These are phyloP conservation scores for Candida railenensis DNA, from an alignment of 805 yeast species.

Conservation along the genomic window DNA sequence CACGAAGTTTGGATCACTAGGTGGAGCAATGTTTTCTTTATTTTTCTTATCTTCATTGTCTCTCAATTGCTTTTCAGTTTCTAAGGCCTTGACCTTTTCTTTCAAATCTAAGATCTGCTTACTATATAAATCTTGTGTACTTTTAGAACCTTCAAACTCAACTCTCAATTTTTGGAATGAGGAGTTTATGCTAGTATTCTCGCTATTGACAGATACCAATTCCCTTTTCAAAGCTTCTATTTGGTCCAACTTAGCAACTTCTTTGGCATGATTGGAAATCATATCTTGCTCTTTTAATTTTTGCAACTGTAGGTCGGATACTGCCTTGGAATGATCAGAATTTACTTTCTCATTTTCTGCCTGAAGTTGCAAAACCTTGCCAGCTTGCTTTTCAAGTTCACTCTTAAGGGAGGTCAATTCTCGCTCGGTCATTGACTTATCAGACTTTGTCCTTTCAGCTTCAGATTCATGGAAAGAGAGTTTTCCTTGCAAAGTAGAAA, in stretches of 20 bases:
- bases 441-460: neutral
- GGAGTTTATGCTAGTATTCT: neutral
- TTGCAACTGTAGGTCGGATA: neutral
- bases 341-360: neutral
- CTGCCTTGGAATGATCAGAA: neutral
- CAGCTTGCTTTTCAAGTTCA: neutral
- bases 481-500: neutral
- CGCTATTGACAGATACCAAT: neutral
- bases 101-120: constrained; percentile 25
- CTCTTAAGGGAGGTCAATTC: neutral
- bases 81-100: constrained; percentile 20
- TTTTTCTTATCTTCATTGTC: constrained; percentile 17
- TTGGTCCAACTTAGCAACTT: neutral
- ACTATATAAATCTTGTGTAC: constrained; percentile 25
- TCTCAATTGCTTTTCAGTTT: constrained; percentile 8
- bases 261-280: neutral
- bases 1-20: constrained; percentile 33
- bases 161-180: constrained; percentile 17
- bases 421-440: neutral
- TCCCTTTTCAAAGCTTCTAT: constrained; percentile 4
- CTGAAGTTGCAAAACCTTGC: neutral
- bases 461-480: neutral
- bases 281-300: neutral
- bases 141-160: constrained; percentile 19
- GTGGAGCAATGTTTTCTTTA: constrained; percentile 32